A percentile compares a stretch with the other conserved stretches of the same genome.
Conservation (phyloP, 257 asterid genomes). For the Solanum bukasovii region DNA sequence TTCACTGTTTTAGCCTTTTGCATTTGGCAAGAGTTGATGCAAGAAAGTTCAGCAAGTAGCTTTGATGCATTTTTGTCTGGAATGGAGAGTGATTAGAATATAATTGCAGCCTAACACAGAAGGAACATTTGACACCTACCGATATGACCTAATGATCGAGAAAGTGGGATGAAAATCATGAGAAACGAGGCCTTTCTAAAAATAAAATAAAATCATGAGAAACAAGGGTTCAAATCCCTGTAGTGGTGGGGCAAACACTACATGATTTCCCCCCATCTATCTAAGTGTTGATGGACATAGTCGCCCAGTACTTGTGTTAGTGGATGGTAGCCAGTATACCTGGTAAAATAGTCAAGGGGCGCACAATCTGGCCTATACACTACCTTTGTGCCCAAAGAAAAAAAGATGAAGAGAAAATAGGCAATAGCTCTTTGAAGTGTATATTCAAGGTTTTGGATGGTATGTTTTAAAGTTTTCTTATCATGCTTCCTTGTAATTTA, state of each 20-base stretch:
- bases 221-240: neutral
- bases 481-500: neutral
- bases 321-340: neutral
- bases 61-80: neutral
- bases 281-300: neutral
- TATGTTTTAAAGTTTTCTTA: neutral
- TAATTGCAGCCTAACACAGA: neutral
- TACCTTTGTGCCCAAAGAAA: neutral
- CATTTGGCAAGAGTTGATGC: neutral
- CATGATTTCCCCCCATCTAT: neutral
- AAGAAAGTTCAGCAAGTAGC: neutral
- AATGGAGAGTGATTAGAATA: neutral
- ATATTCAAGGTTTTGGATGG: neutral
- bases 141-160: neutral
- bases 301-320: neutral
- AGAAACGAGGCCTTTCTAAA: neutral
- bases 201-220: neutral
- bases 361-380: neutral
- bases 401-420: neutral
- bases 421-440: neutral
- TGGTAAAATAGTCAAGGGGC: neutral
- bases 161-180: neutral
- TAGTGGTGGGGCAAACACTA: neutral
- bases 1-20: neutral
- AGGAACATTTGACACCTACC: neutral